Conservation (phyloP, 805 yeast species). For the Yarrowia keelungensis region DNA sequence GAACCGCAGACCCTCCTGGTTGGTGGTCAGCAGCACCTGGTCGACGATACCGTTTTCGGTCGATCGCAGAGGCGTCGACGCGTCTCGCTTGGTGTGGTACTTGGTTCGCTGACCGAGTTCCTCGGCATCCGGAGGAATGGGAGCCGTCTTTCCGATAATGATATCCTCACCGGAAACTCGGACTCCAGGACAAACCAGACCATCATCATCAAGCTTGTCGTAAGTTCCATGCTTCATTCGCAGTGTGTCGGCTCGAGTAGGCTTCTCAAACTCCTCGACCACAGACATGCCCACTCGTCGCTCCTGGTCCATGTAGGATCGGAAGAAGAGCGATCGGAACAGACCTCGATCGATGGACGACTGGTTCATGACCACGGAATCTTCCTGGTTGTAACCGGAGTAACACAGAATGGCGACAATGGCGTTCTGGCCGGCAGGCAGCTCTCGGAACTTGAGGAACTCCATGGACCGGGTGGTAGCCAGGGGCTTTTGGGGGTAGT, state of each 20-base stretch:
- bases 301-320: constrained; percentile 98
- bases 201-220: constrained; percentile 98
- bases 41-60: constrained; percentile 99
- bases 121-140: constrained; percentile 98
- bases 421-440: constrained; percentile 99
- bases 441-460: constrained; percentile 92
- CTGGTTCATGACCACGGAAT: constrained; percentile 99
- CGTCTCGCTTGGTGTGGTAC: constrained; percentile 98
- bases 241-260: constrained; percentile 90
- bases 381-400: constrained; percentile 99
- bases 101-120: constrained; percentile 98
- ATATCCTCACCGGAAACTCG: constrained; percentile 99
- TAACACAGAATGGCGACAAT: constrained; percentile 98
- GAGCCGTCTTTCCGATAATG: constrained; percentile 98
- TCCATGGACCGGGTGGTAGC: constrained; percentile 99
- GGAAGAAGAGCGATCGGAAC: constrained; percentile 92
- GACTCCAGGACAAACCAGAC: constrained; percentile 96
- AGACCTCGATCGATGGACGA: constrained; percentile 95
- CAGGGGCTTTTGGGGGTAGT: constrained; percentile 97
- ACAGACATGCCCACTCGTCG: constrained; percentile 98
- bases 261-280: constrained; percentile 97
- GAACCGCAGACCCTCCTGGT: constrained; percentile 96
- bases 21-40: constrained; percentile 94
- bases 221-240: constrained; percentile 98
- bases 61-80: constrained; percentile 94